phyloP scores from a whole-genome alignment of 176 grass and related monocot species.

The Zoysia japonica region DNA sequence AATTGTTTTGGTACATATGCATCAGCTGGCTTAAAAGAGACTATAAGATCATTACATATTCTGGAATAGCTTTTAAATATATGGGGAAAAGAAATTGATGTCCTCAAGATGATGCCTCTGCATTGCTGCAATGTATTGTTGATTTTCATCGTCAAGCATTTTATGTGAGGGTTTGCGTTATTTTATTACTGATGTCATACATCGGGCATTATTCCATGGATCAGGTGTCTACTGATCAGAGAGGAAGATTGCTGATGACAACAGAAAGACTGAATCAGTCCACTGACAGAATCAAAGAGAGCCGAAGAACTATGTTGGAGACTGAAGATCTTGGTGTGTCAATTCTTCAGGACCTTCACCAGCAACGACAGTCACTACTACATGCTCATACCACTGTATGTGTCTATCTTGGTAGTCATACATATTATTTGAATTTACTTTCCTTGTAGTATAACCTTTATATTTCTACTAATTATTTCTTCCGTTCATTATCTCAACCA shows the following conservation, averaged over 20 bases:
- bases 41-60: not conserved
- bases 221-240: slow-evolving; percentile 90
- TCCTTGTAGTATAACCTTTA: not conserved
- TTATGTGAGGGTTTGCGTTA: slow-evolving; percentile 22
- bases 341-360: slow-evolving; percentile 92
- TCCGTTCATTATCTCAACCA: slow-evolving; percentile 11
- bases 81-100: not conserved
- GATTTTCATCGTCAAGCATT: slow-evolving; percentile 13
- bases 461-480: not conserved
- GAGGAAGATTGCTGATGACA: slow-evolving; percentile 77
- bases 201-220: slow-evolving; percentile 10
- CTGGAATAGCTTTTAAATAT: slow-evolving; percentile 9
- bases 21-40: not conserved
- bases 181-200: slow-evolving; percentile 28
- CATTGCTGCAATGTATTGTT: slow-evolving; percentile 4
- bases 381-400: slow-evolving; percentile 84
- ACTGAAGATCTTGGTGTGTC: slow-evolving; percentile 85
- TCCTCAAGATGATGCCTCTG: not conserved
- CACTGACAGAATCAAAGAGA: slow-evolving; percentile 77
- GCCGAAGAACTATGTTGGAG: slow-evolving; percentile 72
- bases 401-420: slow-evolving; percentile 27
- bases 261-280: slow-evolving; percentile 88
- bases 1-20: not conserved
- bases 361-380: slow-evolving; percentile 88
- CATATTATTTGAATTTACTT: slow-evolving; percentile 16